Evolutionary conservation across 73 alveolate species (phyloP).

Genomic region (Urostyla sp.): DNA sequence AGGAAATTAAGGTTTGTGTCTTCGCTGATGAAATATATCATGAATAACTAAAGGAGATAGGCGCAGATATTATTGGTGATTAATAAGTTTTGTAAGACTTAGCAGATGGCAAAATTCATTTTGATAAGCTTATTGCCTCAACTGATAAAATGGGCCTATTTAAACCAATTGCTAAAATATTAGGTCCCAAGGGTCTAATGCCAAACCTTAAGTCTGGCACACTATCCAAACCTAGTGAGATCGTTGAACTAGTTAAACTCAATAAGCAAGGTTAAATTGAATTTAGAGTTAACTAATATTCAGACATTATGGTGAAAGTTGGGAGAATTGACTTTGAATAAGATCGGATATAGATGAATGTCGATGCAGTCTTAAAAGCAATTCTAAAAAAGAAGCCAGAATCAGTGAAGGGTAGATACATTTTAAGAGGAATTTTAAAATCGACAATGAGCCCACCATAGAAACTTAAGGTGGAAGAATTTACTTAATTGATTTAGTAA

Average conservation of each 20-base stretch:
- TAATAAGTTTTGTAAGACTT: conserved; percentile 36
- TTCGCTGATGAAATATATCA: conserved; percentile 57
- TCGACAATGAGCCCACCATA: conserved; percentile 45
- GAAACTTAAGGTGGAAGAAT: conserved; percentile 18
- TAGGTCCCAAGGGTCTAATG: conserved; percentile 92
- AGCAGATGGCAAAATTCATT: conserved; percentile 69
- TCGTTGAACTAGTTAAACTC: conserved; percentile 58
- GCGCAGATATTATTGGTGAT: conserved; percentile 80
- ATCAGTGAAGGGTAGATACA: conserved; percentile 58
- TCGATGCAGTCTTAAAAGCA: conserved; percentile 67
- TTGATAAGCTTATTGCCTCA: conserved; percentile 79
- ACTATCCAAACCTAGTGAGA: conserved; percentile 54
- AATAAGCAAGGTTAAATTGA: conserved; percentile 70
- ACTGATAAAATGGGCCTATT: conserved; percentile 62
- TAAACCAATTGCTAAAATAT: conserved; percentile 76
- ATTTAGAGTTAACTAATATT: conserved; percentile 68
- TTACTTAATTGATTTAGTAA: conserved; percentile 3
- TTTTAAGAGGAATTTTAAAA: conserved; percentile 51
- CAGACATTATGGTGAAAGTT: conserved; percentile 67
- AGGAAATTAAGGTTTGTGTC: conserved; percentile 61
- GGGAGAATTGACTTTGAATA: conserved; percentile 71
- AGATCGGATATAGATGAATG: conserved; percentile 43
- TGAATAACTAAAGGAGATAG: conserved; percentile 66
- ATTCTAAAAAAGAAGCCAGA: conserved; percentile 68
- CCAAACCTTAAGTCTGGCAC: conserved; percentile 85